Evolutionary conservation across 2,329 filamentous ascomycete genomes (phyloP).

Genomic region (Penicillium sp.): DNA sequence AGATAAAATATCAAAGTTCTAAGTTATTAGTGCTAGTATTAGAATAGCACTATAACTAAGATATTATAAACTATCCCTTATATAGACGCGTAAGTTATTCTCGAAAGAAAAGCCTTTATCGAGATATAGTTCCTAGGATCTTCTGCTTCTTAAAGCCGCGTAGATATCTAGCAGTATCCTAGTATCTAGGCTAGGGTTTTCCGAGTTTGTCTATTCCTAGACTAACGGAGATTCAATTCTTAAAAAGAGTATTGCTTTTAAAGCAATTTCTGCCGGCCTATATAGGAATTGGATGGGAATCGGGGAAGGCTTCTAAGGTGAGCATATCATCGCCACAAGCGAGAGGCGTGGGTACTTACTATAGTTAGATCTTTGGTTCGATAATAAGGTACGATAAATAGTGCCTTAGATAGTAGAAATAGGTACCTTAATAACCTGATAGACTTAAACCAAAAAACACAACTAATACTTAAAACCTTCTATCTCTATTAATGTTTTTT

Average conservation of each 20-base stretch:
- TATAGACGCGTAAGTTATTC: background rate
- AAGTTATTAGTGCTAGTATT: background rate
- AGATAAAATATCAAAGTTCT: constrained; percentile 1
- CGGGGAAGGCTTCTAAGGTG: background rate
- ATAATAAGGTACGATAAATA: background rate
- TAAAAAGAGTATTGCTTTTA: background rate
- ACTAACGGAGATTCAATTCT: background rate
- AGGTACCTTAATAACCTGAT: background rate
- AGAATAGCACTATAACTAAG: constrained; percentile 2
- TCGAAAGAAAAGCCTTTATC: background rate
- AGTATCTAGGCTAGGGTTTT: background rate
- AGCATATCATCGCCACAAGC: background rate
- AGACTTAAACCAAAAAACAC: background rate
- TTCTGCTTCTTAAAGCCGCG: background rate
- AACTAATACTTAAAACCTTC: background rate
- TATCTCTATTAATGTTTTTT: background rate
- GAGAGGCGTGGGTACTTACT: background rate
- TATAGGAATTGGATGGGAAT: background rate
- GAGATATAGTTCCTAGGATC: background rate
- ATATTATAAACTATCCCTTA: background rate
- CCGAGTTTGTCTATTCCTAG: background rate
- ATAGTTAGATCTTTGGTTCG: background rate
- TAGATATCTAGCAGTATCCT: background rate
- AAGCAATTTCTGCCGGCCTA: background rate
- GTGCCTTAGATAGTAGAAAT: background rate